Evolutionary conservation across 805 yeast species (phyloP).

Genomic region (Schwanniomyces vanrijiae): DNA sequence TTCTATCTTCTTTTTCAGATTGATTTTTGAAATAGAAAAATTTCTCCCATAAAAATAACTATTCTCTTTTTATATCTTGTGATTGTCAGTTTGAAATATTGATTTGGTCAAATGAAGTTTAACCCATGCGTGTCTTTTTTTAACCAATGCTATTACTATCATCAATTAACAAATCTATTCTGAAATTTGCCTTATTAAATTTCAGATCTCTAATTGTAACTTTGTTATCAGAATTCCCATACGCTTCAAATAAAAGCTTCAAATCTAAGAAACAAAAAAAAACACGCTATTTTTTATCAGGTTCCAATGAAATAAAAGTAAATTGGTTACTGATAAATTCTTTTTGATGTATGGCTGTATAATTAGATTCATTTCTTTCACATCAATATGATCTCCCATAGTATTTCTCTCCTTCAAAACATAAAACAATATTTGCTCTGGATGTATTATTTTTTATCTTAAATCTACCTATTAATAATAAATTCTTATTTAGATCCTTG

Average conservation of each 20-base stretch:
- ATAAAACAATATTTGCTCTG: slow-evolving; percentile 30
- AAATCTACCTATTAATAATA: slow-evolving; percentile 51
- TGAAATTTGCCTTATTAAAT: slow-evolving; percentile 18
- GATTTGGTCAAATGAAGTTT: slow-evolving; percentile 54
- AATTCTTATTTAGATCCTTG: slow-evolving; percentile 52
- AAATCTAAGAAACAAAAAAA: too few relatives aligned
- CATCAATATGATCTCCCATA: slow-evolving; percentile 38
- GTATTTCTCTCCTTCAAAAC: slow-evolving; percentile 27
- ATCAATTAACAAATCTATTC: slow-evolving; percentile 20
- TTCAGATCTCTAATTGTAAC: slow-evolving; percentile 16
- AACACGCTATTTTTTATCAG: too few relatives aligned
- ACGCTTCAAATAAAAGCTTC: slow-evolving; percentile 18
- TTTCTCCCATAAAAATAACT: slow-evolving; percentile 37
- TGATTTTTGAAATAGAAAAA: slow-evolving; percentile 24
- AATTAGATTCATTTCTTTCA: slow-evolving; percentile 38
- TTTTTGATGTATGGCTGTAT: slow-evolving; percentile 24
- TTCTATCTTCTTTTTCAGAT: slow-evolving; percentile 16
- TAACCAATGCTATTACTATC: slow-evolving; percentile 18
- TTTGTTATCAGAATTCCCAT: slow-evolving; percentile 13
- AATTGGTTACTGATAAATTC: slow-evolving; percentile 25
- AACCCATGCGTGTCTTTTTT: slow-evolving; percentile 49
- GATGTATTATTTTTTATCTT: slow-evolving; percentile 46
- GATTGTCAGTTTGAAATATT: slow-evolving; percentile 58
- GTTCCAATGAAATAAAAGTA: slow-evolving; percentile 23
- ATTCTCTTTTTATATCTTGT: slow-evolving; percentile 62